A percentile compares a stretch with the other conserved stretches of the same genome.
Conservation (phyloP, 2,329 filamentous ascomycete species). For the Fusarium sp. region DNA sequence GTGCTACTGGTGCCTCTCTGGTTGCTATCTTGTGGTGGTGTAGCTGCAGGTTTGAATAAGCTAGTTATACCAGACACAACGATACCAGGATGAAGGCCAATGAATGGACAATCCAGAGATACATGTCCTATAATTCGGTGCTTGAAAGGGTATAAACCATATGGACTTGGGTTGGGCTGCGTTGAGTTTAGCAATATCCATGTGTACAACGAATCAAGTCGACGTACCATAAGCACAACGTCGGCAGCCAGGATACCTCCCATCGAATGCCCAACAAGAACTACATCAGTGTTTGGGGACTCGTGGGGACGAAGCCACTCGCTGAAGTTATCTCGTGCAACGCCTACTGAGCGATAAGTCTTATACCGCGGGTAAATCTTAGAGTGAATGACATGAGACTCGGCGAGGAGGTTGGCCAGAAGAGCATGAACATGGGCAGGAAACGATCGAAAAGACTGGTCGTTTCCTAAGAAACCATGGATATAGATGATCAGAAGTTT, state of each 20-base stretch:
- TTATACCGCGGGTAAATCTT: slow-evolving; percentile 87
- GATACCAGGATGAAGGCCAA: slow-evolving; percentile 90
- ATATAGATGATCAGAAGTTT: slow-evolving; percentile 83
- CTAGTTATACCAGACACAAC: slow-evolving; percentile 84
- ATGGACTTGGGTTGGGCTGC: slow-evolving; percentile 48
- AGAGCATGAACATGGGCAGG: slow-evolving; percentile 86
- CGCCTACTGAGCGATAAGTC: slow-evolving; percentile 75
- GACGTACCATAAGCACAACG: slow-evolving; percentile 71
- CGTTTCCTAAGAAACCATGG: slow-evolving; percentile 90
- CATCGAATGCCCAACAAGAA: slow-evolving; percentile 90
- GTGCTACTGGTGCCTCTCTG: slow-evolving; percentile 5
- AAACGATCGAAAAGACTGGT: slow-evolving; percentile 88
- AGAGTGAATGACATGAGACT: slow-evolving; percentile 84
- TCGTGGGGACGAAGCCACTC: slow-evolving; percentile 84
- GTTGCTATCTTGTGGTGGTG: slow-evolving; percentile 24
- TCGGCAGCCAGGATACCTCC: slow-evolving; percentile 87
- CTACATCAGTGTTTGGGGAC: slow-evolving; percentile 76
- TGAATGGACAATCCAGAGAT: slow-evolving; percentile 85
- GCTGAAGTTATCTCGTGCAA: slow-evolving; percentile 86
- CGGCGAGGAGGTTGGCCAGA: slow-evolving; percentile 71
- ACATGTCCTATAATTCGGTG: slow-evolving; percentile 84
- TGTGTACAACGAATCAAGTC: background rate
- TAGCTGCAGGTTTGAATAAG: slow-evolving; percentile 68
- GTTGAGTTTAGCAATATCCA: background rate
- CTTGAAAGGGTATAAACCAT: slow-evolving; percentile 60